Base-by-base conservation (phyloP, 2,329 filamentous ascomycete species). In the Penicillium freii region DNA sequence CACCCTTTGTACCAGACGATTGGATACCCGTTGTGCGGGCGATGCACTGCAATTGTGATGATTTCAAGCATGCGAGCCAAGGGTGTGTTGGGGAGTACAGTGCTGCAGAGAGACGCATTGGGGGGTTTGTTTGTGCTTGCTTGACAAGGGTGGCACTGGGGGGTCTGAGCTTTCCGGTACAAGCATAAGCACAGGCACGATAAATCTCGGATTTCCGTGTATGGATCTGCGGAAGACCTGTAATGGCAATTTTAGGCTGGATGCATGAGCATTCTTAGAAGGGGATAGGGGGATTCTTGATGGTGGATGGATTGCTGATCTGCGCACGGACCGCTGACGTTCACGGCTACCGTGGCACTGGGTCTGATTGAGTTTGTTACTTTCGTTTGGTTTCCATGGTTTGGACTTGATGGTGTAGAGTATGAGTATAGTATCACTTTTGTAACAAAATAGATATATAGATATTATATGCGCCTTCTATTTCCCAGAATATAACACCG, bases 21-120 rank as follows among this genome's bases (percentile, higher is more conserved):
- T 80, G 76, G 36, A 86, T 78, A 9, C 87, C 88, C 55, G 84
- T 88, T 59, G 81, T 79, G 54, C 80, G 79, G 5, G 87, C 85
- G 38, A 90, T 71, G 36, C 79, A 75, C 66, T 85, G 84, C 23
- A 91, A 75, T 46, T 84, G 77, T 42, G 75, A 70, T 31, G 76
- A 69, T 66, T 84, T 86, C 31, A 86, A 73, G 1, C 70, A 62
- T 31, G 66, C 59, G 58, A 80, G 73, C 70, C 73, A 75, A 50
- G 59, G 57, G 21, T 56, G 21, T 29, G 53, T 23, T 9, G 49
- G 27, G 42, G 54, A 33, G 45, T 38, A 39, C 25, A 59, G 46
- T 4, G 31, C 45, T 43, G 47, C 46, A 29, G 43, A 31, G 36
- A 61, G 39, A 47, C 57, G 58, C 64, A 63, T 60, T 53, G 44